Base-by-base conservation (phyloP, 352 stramenopile genomes). In the Globisporangium acanthophoron region DNA sequence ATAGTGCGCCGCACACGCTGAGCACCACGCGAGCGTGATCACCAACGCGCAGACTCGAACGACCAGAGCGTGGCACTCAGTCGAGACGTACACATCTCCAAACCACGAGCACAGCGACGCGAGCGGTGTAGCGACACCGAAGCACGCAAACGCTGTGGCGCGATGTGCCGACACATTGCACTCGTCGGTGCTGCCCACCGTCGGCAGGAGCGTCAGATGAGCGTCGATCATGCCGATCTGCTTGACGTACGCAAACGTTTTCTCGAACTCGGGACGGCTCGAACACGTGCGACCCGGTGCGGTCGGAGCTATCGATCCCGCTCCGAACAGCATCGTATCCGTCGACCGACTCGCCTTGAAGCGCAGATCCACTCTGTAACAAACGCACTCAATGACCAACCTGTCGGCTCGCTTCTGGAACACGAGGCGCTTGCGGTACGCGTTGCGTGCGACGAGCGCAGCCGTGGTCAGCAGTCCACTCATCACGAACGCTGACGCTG, bases 381-480 rank as follows among this genome's bases (percentile, higher is more conserved):
- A 39, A 16, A 48, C 47, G 54, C 39, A 65, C 35, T 56, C 45
- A 27, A 57, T 54, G 12, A 56, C 29, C 3, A 16, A 21, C 5
- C 18, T 9, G 27, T 47, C 43, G 27, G 7, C 15, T 7, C 27
- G 39, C 27, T 33, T 47, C 15, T 20, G 37, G 12, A 65, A 41
- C 3, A 54, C 16, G 16, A 33, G 21, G 11, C 35, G 46, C 24
- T 56, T 57, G 39, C 40, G 54, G 31, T 54, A 62, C 20, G 54
- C 44, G 24, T 62, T 63, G 33, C 55, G 49, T 0, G 44, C 33
- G n/a, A 64, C 21, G 9, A 67, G 40, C 11, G 44, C 61, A 3
- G 52, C 49, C 20, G 56, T 20, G 0, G 44, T 67, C 2, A 53
- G 41, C 16, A 67, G n/a, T 6, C 49, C 43, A 20, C 51, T 64